Conservation (phyloP, 257 asterid genomes). For the Lavandula angustifolia region DNA sequence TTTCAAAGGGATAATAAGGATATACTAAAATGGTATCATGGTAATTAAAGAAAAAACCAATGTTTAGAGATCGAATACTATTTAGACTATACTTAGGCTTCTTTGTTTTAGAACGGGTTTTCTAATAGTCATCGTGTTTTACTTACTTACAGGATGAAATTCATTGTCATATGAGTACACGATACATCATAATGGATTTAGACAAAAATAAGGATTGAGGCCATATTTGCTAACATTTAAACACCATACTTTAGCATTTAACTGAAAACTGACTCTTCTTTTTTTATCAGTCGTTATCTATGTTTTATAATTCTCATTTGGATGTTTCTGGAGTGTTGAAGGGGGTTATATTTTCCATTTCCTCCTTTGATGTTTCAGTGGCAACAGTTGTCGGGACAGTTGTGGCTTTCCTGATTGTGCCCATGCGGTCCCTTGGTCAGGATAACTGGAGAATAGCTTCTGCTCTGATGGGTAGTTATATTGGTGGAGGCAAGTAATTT, state of each 20-base stretch:
- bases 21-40: no score
- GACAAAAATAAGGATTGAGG: background rate
- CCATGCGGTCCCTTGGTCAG: slow-evolving; percentile 81
- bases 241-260: background rate
- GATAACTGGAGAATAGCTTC: slow-evolving; percentile 87
- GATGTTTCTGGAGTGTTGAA: slow-evolving; percentile 9
- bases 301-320: slow-evolving; percentile 15
- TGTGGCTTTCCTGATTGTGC: slow-evolving; percentile 74
- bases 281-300: slow-evolving; percentile 18
- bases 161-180: background rate
- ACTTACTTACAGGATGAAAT: no score
- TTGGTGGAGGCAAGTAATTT: slow-evolving; percentile 74
- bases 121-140: no score
- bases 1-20: no score
- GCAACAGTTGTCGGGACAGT: slow-evolving; percentile 69
- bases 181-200: no score
- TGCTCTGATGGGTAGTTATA: slow-evolving; percentile 91
- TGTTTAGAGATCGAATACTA: no score
- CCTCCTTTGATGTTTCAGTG: slow-evolving; percentile 49
- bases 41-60: no score
- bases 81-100: slow-evolving; percentile 8
- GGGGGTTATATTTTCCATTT: slow-evolving; percentile 9
- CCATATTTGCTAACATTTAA: background rate
- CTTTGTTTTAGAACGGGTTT: background rate
- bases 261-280: background rate